phyloP scores from a whole-genome alignment of 768 basidiomycete genomes.

The Boletellus sp. region DNA sequence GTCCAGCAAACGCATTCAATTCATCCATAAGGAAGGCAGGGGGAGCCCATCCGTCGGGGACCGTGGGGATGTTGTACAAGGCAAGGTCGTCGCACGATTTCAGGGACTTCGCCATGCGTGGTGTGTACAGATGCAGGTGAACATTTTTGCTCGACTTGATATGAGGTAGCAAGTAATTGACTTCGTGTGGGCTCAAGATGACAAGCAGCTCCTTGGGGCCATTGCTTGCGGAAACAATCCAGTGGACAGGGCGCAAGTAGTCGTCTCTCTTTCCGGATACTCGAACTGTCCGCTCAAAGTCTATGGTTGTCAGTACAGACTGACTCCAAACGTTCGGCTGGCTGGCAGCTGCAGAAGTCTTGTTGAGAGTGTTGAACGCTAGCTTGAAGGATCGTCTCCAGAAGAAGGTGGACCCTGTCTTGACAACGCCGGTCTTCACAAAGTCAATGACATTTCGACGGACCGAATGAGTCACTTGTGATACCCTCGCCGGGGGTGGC shows the following conservation, averaged over 20 bases:
- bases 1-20: conserved; percentile 44
- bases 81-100: conserved; percentile 34
- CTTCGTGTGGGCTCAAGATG: conserved; percentile 41
- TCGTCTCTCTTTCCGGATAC: conserved; percentile 21
- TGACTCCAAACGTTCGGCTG: conserved; percentile 22
- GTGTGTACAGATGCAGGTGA: conserved; percentile 41
- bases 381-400: conserved; percentile 17
- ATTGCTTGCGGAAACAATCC: conserved; percentile 38
- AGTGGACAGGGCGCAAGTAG: too few species aligned
- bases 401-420: too few species aligned
- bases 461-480: too few species aligned
- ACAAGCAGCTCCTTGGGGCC: conserved; percentile 30
- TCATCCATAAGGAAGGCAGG: conserved; percentile 23
- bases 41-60: conserved; percentile 16
- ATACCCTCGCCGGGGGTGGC: conserved; percentile 12
- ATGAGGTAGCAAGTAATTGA: conserved; percentile 33
- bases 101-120: conserved; percentile 34
- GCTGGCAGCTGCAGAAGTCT: conserved; percentile 6
- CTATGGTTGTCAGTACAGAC: conserved; percentile 11
- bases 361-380: conserved; percentile 10
- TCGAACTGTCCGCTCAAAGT: conserved; percentile 11
- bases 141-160: conserved; percentile 34
- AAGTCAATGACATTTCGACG: too few species aligned
- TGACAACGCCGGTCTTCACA: too few species aligned
- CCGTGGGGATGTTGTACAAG: conserved; percentile 20